Conservation (phyloP, 352 stramenopile species). For the Phytophthora vignae region DNA sequence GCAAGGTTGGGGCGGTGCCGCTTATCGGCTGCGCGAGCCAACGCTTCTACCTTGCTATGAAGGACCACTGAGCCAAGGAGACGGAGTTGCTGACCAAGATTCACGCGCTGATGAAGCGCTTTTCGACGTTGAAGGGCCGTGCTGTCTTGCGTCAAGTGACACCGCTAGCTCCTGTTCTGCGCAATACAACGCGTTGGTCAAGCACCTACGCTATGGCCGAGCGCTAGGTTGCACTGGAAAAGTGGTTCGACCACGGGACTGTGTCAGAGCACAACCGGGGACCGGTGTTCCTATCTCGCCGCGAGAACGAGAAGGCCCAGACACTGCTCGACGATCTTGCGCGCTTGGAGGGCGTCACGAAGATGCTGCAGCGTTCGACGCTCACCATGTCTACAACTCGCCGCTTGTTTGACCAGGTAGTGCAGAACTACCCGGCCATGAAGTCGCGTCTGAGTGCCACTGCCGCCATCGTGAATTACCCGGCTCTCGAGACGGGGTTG, state of each 20-base stretch:
- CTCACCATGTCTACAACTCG: not conserved
- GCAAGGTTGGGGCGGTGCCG: not conserved
- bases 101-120: not conserved
- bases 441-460: not conserved
- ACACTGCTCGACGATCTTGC: too few species aligned
- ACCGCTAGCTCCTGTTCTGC: not conserved
- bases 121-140: slow-evolving; percentile 4
- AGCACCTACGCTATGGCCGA: slow-evolving; percentile 3
- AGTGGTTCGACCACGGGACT: not conserved
- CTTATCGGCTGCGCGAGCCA: slow-evolving; percentile 14
- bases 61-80: not conserved
- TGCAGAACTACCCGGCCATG: not conserved
- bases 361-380: not conserved
- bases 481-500: not conserved
- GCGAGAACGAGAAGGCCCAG: not conserved
- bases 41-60: slow-evolving; percentile 8
- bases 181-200: slow-evolving; percentile 4
- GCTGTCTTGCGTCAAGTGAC: slow-evolving; percentile 1
- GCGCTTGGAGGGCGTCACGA: slow-evolving; percentile 2
- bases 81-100: not conserved
- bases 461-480: not conserved
- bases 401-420: not conserved
- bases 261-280: not conserved
- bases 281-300: not conserved
- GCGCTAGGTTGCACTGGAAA: not conserved